phyloP scores from a whole-genome alignment of 2,329 filamentous ascomycete species.

The Passalora sequoiae region DNA sequence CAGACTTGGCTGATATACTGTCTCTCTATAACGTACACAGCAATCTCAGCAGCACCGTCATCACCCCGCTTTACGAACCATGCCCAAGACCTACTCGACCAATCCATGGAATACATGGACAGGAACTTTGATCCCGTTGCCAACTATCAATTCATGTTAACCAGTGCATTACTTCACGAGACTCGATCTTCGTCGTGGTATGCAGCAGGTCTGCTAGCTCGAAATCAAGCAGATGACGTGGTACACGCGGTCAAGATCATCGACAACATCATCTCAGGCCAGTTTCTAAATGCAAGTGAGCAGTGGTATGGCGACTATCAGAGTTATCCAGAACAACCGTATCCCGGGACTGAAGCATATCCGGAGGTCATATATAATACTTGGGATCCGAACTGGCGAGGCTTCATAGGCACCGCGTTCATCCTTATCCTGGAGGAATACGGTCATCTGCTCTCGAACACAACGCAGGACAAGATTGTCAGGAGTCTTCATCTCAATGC shows the following conservation, averaged over 20 bases:
- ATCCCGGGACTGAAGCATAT: constrained; percentile 50
- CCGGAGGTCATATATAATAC: constrained; percentile 49
- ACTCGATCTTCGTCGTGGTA: constrained; percentile 57
- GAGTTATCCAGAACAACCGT: constrained; percentile 53
- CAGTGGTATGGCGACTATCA: constrained; percentile 58
- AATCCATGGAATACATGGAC: constrained; percentile 40
- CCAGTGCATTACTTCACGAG: constrained; percentile 50
- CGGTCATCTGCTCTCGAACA: constrained; percentile 41
- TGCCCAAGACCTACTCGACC: constrained; percentile 10
- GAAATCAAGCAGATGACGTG: constrained; percentile 49
- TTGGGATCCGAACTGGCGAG: constrained; percentile 61
- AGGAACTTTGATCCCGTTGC: constrained; percentile 49
- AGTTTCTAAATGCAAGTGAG: constrained; percentile 48
- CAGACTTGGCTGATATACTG: no score
- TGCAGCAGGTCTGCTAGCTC: constrained; percentile 52
- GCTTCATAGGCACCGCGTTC: constrained; percentile 57
- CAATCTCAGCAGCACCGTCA: no score
- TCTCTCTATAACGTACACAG: not conserved
- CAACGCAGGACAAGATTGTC: constrained; percentile 44
- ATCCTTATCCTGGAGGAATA: constrained; percentile 58
- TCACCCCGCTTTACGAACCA: not conserved
- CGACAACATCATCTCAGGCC: constrained; percentile 48
- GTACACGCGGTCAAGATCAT: constrained; percentile 51
- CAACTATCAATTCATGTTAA: constrained; percentile 50
- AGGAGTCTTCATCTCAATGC: constrained; percentile 52